phyloP scores from a whole-genome alignment of 306 rosid species.

The Vigna angularis region DNA sequence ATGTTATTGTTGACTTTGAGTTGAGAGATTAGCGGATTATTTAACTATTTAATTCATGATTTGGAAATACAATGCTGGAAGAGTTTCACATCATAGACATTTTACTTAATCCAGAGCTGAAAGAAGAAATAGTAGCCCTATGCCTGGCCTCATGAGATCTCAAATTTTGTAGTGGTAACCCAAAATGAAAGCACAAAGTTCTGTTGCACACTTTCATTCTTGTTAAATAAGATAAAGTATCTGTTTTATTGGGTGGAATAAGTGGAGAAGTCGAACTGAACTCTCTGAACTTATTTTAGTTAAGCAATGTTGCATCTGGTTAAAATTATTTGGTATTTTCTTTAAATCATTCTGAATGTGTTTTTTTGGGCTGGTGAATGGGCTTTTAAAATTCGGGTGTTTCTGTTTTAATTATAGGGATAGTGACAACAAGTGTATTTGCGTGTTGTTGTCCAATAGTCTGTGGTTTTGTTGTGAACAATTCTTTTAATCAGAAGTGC shows the following conservation, averaged over 20 bases:
- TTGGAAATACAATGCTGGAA: conserved; percentile 19
- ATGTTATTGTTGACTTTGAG: conserved; percentile 13
- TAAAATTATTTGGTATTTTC: background rate
- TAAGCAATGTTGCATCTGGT: conserved; percentile 7
- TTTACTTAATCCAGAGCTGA: conserved; percentile 19
- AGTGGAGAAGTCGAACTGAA: conserved; percentile 1
- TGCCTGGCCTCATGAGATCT: conserved; percentile 4
- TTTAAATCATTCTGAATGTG: background rate
- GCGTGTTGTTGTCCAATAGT: conserved; percentile 19
- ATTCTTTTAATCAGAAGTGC: conserved; percentile 41
- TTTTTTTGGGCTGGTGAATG: too few species aligned
- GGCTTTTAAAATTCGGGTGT: conserved; percentile 2
- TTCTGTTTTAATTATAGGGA: conserved; percentile 14
- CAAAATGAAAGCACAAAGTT: conserved; percentile 15
- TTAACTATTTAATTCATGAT: background rate
- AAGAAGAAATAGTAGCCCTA: conserved; percentile 10
- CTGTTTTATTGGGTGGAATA: conserved; percentile 15
- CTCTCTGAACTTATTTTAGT: conserved; percentile 11
- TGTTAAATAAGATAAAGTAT: conserved; percentile 18
- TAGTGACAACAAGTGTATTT: conserved; percentile 31
- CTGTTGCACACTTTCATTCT: conserved; percentile 19
- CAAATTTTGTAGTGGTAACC: conserved; percentile 27
- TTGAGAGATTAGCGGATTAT: conserved; percentile 5
- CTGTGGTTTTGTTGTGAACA: conserved; percentile 16
- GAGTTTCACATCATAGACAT: conserved; percentile 18